phyloP scores from a whole-genome alignment of 345 rosid genomes.

The Pseudoturritis turrita region DNA sequence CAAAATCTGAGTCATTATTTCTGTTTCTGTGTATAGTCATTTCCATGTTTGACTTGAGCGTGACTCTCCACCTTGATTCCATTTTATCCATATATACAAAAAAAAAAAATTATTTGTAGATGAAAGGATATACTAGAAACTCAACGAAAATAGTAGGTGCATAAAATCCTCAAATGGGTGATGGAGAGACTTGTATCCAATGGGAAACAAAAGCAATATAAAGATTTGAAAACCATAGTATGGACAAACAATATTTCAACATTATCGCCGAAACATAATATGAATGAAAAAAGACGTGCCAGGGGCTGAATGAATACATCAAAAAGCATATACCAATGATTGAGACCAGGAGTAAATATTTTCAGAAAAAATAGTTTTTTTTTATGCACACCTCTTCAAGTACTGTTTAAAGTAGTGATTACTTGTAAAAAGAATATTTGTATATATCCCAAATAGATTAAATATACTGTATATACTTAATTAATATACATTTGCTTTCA shows the following conservation, averaged over 20 bases:
- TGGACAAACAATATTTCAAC: not conserved
- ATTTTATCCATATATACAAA: not conserved
- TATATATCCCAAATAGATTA: too few species aligned
- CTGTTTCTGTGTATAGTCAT: constrained; percentile 14
- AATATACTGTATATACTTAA: too few species aligned
- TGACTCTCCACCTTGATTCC: not conserved
- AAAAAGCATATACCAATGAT: not conserved
- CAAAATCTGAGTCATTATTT: constrained; percentile 15
- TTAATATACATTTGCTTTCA: too few species aligned
- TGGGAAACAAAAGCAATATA: not conserved
- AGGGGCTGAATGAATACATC: not conserved
- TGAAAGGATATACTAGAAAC: not conserved
- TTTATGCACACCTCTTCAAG: not conserved
- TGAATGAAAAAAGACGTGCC: constrained; percentile 3
- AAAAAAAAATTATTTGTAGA: not conserved
- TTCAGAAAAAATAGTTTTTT: not conserved
- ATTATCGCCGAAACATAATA: not conserved
- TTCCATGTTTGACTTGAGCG: constrained; percentile 7
- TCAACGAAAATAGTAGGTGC: not conserved
- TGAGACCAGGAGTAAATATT: not conserved
- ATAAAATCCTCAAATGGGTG: not conserved
- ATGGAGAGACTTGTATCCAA: not conserved
- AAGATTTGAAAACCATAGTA: not conserved
- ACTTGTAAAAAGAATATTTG: not conserved
- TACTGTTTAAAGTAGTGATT: not conserved